Base-by-base conservation (phyloP, 495 filamentous ascomycete genomes). In the Barbatosphaeria neglecta region DNA sequence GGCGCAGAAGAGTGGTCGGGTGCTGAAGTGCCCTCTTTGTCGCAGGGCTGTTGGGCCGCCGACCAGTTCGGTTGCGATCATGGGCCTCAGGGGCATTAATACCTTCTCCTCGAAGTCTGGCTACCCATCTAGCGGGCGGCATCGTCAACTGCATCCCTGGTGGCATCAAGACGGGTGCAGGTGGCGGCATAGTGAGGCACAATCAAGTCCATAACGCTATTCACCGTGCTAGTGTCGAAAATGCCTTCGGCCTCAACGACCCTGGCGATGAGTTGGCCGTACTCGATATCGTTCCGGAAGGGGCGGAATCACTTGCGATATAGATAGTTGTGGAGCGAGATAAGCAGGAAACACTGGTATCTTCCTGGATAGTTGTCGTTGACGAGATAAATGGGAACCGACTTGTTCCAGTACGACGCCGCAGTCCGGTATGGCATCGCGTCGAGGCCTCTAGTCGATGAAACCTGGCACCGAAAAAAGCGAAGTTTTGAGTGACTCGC, bases 241-340 rank as follows among this genome's bases (percentile, higher is more conserved):
- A 37, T 35, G 31, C 38, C 2, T 33, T 18, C 8, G 17, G 17
- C 23, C 16, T 43, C 40, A n/a, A 43, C 23, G 40, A 22, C 23
- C 45, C 19, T 47, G 45, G 45, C 45, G 33, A 47, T 33, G 40
- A 47, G 40, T 35, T 47, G 35, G 33, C 45, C 45, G 45, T 47
- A 47, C 31, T 47, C 33, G 23, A 47, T 19, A 22, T 40, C 45
- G 11, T 35, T 47, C 19, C 31, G 31, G 45, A 3, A 47, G 45
- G 45, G 45, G 35, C 45, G 45, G 22, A 47, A 47, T 35, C 45
- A 47, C 31, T 41, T 40, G 18, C 40, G 33, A 37, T 47, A 47
- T 20, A 47, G 45, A 20, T 47, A 28, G 35, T 40, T 47, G 19
- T 47, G 45, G n/a, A 40, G 45, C 45, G 40, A 27, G 19, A 39